phyloP scores from a whole-genome alignment of 257 asterid species.

The Capsicum pubescens region DNA sequence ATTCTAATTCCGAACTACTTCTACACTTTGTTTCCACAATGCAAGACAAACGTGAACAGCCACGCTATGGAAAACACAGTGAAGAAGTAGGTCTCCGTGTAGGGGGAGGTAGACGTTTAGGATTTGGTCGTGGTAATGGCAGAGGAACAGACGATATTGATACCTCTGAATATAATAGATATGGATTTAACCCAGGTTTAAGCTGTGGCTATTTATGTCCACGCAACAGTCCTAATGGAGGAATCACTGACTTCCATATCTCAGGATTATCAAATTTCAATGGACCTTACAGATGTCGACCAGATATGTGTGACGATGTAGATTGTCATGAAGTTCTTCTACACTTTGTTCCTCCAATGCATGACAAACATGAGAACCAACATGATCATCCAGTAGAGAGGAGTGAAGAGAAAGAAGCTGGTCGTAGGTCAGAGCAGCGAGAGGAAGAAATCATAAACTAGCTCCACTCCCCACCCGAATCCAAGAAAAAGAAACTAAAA shows the following conservation, averaged over 20 bases:
- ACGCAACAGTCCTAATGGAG: neutral
- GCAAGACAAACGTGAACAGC: neutral
- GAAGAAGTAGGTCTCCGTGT: neutral
- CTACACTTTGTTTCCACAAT: neutral
- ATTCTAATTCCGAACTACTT: neutral
- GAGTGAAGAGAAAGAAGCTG: neutral
- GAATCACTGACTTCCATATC: slow-evolving; percentile 20
- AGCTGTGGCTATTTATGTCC: slow-evolving; percentile 24
- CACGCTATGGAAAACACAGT: neutral
- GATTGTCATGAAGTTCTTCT: neutral
- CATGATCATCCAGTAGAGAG: neutral
- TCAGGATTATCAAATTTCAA: neutral
- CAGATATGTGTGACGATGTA: slow-evolving; percentile 16
- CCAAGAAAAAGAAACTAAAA: neutral
- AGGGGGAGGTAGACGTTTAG: neutral
- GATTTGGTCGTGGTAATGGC: neutral
- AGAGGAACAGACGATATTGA: neutral
- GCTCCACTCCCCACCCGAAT: no score
- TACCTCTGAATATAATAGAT: neutral
- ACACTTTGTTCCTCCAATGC: slow-evolving; percentile 1
- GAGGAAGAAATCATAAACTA: neutral
- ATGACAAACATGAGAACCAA: neutral
- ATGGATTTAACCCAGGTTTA: neutral
- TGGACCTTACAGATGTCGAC: slow-evolving; percentile 31
- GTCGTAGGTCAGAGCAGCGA: neutral